These are phyloP conservation scores for Apiospora kogelbergensis DNA, from an alignment of 2,329 filamentous ascomycete genomes.

Conservation along the genomic window DNA sequence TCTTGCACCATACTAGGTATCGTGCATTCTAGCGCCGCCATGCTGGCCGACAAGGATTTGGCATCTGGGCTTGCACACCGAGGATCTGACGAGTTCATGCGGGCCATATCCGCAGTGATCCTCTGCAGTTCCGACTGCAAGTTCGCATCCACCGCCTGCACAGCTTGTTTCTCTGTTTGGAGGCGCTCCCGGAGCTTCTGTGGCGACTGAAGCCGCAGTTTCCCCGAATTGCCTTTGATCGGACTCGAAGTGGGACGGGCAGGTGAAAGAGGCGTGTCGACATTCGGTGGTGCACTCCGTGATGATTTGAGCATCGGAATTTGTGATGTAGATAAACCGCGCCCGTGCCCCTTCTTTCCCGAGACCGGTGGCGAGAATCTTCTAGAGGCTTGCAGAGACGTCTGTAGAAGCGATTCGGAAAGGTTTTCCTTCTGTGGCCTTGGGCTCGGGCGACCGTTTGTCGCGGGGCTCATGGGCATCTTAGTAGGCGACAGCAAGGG, in stretches of 20 bases:
- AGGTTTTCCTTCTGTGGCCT: constrained; percentile 48
- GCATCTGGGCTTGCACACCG: constrained; percentile 42
- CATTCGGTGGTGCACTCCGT: constrained; percentile 15
- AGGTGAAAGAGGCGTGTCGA: constrained; percentile 15
- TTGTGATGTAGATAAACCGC: constrained; percentile 52
- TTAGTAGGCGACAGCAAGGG: constrained; percentile 40
- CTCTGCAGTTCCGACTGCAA: constrained; percentile 75
- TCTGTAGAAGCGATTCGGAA: constrained; percentile 23
- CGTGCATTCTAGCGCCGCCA: constrained; percentile 67
- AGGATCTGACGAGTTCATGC: constrained; percentile 44
- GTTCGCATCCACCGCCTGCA: constrained; percentile 67
- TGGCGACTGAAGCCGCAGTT: constrained; percentile 67
- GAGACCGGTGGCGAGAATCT: constrained; percentile 19
- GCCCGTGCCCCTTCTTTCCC: constrained; percentile 39
- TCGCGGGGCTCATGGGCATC: constrained; percentile 17
- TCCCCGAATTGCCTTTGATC: constrained; percentile 44
- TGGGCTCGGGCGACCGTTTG: constrained; percentile 18
- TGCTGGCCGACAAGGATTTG: constrained; percentile 52
- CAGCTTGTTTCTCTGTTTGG: constrained; percentile 74
- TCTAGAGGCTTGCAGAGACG: constrained; percentile 21
- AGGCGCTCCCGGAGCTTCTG: constrained; percentile 83
- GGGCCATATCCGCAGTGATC: constrained; percentile 78
- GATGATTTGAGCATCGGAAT: constrained; percentile 50
- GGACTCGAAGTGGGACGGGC: constrained; percentile 37
- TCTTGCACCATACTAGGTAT: constrained; percentile 61